Evolutionary conservation across 305 asterid species (phyloP), one percentile per base, ranked within the genome.

Genomic region (Lippia alba): DNA sequence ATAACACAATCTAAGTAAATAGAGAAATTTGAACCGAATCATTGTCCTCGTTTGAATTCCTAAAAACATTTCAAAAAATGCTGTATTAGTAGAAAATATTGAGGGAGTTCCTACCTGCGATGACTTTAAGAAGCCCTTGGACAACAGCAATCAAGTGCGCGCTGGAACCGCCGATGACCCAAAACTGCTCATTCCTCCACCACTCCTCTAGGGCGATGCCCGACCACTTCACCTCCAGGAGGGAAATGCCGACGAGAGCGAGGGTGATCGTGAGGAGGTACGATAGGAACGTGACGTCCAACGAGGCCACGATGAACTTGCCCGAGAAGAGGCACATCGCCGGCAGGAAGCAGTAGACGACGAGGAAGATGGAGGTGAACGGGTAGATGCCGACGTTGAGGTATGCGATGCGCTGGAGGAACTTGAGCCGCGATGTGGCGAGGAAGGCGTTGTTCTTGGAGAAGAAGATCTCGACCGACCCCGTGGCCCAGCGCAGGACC

Each of bases 401-500:
- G 80, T 94, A 94, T 1, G 99, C 99, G 6, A 94, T 14, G 0
- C 99, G 93, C 30, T 94, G 99, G 30, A 91, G 87, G 79, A 94
- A 94, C 76, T 94, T 94, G 78, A 94, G 97, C 18, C 99, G 97
- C 0, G 76, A 68, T 8, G 88, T 89, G 6, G 99, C 99, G 2
- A 91, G 80, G 4, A 80, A 0, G 1, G 99, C 95, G 54, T 94
- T 94, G 89, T 94, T 94, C 34, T 72, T 77, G 1, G 99, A 94
- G 89, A 85, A 94, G 89, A 94, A 94, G 79, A 94, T 94, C 78
- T 94, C 99, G 1, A 94, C 99, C 0, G 99, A 94, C 3, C 99
- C 99, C 0, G 99, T 91, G 7, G 99, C 99, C 99, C 99, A 94
- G 8, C 97, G 85, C 5, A 94, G 97, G 34, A 94, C 99, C 67